Base-by-base conservation (phyloP, 73 alveolate species). In the Tetrahymena elliotti region DNA sequence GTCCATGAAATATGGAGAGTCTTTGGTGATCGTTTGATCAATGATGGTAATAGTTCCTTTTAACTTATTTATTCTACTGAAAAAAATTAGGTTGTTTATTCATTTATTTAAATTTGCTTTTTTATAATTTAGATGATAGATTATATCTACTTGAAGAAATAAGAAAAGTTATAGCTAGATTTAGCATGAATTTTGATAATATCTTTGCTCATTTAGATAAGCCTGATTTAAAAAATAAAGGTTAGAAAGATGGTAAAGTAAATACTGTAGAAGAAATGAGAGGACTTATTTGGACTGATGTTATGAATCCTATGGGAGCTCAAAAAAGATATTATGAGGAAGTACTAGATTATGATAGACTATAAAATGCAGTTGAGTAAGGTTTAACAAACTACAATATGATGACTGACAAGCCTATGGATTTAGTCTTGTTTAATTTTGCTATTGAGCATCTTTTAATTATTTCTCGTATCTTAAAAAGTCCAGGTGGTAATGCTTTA, bases 401-500 rank as follows among this genome's bases (percentile, higher is more conserved):
- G 88, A 68, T 68, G 88, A 68, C 88, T n/a, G 88, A 93, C 92
- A 98, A 98, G 92, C 99, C 99, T 82, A 98, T 99, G 99, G 99
- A 98, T n/a, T 97, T 98, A 33, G 99, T 98, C 93, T 97, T 98
- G 96, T 99, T 99, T 98, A 93, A 98, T 52, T 99, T 98, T 97
- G 99, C 99, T 93, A 94, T 99, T 97, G 99, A 99, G 96, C 99
- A 99, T 97, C 98, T 99, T 40, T 97, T 99, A 52, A 98, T 99
- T 92, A 98, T 99, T 38, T 96, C 99, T 36, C 97, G 99, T 33
- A 98, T 99, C 84, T 93, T 99, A 36, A 98, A 99, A 54, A 98
- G 98, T 53, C 99, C 99, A 20, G 99, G 99, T n/a, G 99, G 99
- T 37, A 99, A 99, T 96, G 99, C 99, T 39, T 95, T 99, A 94